phyloP scores from a whole-genome alignment of 176 grass and related monocot genomes.

The Aechmea fasciata region DNA sequence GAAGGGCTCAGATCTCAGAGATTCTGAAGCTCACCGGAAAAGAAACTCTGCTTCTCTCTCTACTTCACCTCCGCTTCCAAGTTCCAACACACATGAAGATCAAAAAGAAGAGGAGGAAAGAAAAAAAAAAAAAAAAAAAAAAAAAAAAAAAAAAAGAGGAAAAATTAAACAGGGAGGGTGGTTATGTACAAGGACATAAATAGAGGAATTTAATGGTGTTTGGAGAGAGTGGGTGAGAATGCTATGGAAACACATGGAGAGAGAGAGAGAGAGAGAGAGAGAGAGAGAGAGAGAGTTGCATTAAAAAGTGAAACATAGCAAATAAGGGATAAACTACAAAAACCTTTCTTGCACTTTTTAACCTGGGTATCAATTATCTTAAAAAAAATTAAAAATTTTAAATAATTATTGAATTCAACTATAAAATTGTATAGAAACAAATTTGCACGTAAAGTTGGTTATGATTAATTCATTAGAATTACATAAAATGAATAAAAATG shows the following conservation, averaged over 20 bases:
- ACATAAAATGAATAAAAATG: no score
- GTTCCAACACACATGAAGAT: background rate
- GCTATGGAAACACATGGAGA: constrained; percentile 8
- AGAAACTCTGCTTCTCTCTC: constrained; percentile 17
- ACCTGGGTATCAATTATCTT: no score
- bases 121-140: background rate
- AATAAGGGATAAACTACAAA: no score
- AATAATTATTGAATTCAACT: no score
- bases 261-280: no score
- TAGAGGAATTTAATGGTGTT: background rate
- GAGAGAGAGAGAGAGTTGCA: no score
- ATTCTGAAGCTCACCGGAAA: constrained; percentile 5
- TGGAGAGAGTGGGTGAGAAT: background rate
- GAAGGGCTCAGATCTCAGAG: background rate
- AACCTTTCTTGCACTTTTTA: no score
- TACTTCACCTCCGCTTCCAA: background rate
- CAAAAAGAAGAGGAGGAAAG: background rate
- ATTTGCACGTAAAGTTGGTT: no score
- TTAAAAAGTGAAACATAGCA: no score
- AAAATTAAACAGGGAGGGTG: background rate
- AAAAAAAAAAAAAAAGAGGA: background rate
- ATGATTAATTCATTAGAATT: no score
- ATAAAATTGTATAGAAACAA: no score
- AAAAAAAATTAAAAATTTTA: no score
- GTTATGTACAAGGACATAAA: background rate